Conservation (phyloP, 139 green algal species). For the Diplosphaera chodatii region DNA sequence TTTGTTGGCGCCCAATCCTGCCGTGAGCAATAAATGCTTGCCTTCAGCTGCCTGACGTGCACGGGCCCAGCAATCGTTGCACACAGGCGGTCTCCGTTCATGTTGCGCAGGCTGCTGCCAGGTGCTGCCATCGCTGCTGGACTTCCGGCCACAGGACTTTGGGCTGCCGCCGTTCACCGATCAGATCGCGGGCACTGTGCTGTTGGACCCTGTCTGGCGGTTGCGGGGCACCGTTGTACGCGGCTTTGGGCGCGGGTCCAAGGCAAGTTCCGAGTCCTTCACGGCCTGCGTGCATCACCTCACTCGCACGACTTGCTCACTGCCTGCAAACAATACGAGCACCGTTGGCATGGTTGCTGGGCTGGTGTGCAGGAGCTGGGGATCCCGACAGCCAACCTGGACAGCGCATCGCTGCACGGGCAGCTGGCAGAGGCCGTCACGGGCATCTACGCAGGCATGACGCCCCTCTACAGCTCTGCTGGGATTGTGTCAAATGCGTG, state of each 20-base stretch:
- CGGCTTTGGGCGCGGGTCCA: constrained; percentile 85
- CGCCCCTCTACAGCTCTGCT: no score
- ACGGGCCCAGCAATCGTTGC: no score
- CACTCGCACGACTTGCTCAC: no score
- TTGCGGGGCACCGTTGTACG: constrained; percentile 79
- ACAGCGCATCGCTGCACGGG: constrained; percentile 40
- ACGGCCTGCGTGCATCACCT: no score
- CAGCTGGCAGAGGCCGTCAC: constrained; percentile 66
- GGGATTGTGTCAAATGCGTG: no score
- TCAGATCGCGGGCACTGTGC: constrained; percentile 23
- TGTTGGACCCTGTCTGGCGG: constrained; percentile 48
- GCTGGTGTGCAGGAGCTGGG: constrained; percentile 74
- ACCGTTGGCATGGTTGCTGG: no score
- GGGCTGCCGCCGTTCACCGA: constrained; percentile 72
- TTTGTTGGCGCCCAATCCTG: no score
- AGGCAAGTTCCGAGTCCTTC: constrained; percentile 45
- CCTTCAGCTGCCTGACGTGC: no score
- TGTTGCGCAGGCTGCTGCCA: constrained; percentile 20
- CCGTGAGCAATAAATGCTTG: no score
- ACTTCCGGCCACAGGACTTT: constrained; percentile 55
- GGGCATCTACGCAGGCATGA: constrained; percentile 63
- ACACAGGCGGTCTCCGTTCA: no score
- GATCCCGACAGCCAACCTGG: constrained; percentile 90
- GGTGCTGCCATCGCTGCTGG: constrained; percentile 72
- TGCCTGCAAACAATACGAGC: no score